These are phyloP conservation scores for Penicillium sclerotiorum DNA, from an alignment of 2,329 filamentous ascomycete genomes.

Conservation along the genomic window DNA sequence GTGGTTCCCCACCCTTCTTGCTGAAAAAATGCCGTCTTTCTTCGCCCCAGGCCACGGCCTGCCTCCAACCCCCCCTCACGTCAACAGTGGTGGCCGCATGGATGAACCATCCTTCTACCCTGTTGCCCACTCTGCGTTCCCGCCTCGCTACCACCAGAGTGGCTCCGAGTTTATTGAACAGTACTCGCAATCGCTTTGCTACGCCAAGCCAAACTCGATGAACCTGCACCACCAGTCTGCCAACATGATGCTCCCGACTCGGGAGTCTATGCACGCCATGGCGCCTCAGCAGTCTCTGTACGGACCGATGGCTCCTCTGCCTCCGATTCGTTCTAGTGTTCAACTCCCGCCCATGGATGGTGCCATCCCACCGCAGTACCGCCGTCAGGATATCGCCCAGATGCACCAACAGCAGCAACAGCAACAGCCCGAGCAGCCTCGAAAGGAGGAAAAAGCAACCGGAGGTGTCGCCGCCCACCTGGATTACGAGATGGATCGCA, in stretches of 20 bases:
- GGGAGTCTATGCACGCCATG: slow-evolving; percentile 36
- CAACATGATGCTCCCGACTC: slow-evolving; percentile 33
- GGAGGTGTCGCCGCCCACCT: slow-evolving; percentile 91
- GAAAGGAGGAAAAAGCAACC: slow-evolving; percentile 67
- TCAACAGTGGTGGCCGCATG: slow-evolving; percentile 40
- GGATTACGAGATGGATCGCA: slow-evolving; percentile 94
- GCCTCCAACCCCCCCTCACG: slow-evolving; percentile 46
- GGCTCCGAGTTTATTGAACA: slow-evolving; percentile 50
- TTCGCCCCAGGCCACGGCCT: slow-evolving; percentile 45
- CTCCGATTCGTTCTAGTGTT: slow-evolving; percentile 44
- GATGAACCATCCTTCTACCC: slow-evolving; percentile 46
- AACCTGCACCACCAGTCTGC: slow-evolving; percentile 34
- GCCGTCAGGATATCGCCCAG: slow-evolving; percentile 39
- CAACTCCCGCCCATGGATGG: slow-evolving; percentile 46
- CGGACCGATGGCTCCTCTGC: slow-evolving; percentile 39
- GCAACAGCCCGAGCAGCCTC: slow-evolving; percentile 39
- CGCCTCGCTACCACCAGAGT: slow-evolving; percentile 46
- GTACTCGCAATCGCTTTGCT: slow-evolving; percentile 48
- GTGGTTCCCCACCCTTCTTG: slow-evolving; percentile 21
- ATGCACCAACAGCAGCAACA: slow-evolving; percentile 40
- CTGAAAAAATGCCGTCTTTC: slow-evolving; percentile 46
- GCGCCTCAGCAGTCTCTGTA: slow-evolving; percentile 40
- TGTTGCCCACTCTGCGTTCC: slow-evolving; percentile 41
- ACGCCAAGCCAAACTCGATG: slow-evolving; percentile 40
- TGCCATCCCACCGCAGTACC: slow-evolving; percentile 46